Evolutionary conservation across 192 early-diverging fungal genomes (phyloP).

Genomic region (Cetraspora pellucida): DNA sequence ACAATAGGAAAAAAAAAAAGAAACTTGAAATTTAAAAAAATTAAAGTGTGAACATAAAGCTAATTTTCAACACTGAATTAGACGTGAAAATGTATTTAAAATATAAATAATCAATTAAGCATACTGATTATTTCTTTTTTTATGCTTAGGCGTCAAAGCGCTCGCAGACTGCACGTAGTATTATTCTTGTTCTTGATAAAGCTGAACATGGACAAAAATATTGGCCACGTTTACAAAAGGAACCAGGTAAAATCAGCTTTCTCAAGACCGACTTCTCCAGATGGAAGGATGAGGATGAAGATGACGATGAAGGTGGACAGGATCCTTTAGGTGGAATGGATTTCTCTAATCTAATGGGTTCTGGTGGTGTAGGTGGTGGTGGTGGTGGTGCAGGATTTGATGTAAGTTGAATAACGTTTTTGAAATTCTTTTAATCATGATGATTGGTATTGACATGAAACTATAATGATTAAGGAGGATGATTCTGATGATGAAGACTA

Average conservation of each 20-base stretch:
- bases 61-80: background rate
- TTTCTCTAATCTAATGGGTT: constrained; percentile 65
- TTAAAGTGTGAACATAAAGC: too few species aligned
- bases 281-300: constrained; percentile 96
- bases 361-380: constrained; percentile 51
- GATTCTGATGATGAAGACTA: constrained; percentile 21
- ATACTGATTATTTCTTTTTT: background rate
- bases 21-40: too few species aligned
- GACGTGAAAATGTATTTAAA: background rate
- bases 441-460: background rate
- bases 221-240: constrained; percentile 87
- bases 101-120: background rate
- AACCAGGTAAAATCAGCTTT: constrained; percentile 63
- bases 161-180: constrained; percentile 64
- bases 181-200: constrained; percentile 75
- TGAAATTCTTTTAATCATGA: background rate
- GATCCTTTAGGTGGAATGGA: constrained; percentile 61
- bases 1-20: too few species aligned
- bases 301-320: constrained; percentile 67
- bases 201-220: constrained; percentile 63
- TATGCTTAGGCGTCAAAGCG: constrained; percentile 64
- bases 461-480: background rate
- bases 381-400: constrained; percentile 57
- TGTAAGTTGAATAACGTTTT: constrained; percentile 34
- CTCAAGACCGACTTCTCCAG: constrained; percentile 89